Percentiles rank a stretch among this genome's conserved stretches.
phyloP scores from a whole-genome alignment of 2,329 filamentous ascomycete genomes.

The Trichoderma breve region DNA sequence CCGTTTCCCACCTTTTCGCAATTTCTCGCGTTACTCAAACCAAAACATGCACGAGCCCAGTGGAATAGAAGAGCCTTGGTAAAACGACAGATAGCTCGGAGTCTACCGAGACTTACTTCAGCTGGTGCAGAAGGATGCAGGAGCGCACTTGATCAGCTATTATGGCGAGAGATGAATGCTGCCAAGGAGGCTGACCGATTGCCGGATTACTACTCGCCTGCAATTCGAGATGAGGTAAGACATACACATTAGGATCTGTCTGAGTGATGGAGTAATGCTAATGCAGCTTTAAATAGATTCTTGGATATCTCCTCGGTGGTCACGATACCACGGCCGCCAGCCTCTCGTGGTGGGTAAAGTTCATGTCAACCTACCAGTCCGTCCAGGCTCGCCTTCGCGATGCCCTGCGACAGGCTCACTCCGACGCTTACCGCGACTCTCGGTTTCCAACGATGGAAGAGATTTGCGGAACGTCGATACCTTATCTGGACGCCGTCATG shows the following conservation, averaged over 20 bases:
- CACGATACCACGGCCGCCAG: constrained; percentile 32
- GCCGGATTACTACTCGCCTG: constrained; percentile 33
- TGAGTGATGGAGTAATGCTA: background rate
- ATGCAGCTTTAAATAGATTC: constrained; percentile 18
- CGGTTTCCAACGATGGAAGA: constrained; percentile 33
- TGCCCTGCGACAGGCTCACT: constrained; percentile 26
- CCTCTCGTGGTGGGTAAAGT: constrained; percentile 33
- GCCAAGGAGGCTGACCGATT: constrained; percentile 32
- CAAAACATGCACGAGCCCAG: constrained; percentile 28
- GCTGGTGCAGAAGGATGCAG: constrained; percentile 20
- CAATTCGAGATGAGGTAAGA: constrained; percentile 37
- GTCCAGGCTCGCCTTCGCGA: constrained; percentile 29
- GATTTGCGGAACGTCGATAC: constrained; percentile 29
- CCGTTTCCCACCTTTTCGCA: constrained; percentile 26
- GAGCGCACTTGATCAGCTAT: constrained; percentile 35
- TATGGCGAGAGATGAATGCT: constrained; percentile 34
- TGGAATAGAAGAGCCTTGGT: constrained; percentile 27
- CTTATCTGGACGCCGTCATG: constrained; percentile 39
- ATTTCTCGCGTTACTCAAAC: constrained; percentile 26
- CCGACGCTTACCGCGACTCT: constrained; percentile 23
- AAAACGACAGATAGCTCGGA: constrained; percentile 25
- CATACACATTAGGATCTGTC: background rate
- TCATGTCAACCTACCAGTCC: constrained; percentile 26
- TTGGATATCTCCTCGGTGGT: constrained; percentile 33
- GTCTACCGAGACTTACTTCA: constrained; percentile 23